These are phyloP conservation scores for Wickerhamiella spandovensis DNA, from an alignment of 805 yeast genomes.

Conservation along the genomic window DNA sequence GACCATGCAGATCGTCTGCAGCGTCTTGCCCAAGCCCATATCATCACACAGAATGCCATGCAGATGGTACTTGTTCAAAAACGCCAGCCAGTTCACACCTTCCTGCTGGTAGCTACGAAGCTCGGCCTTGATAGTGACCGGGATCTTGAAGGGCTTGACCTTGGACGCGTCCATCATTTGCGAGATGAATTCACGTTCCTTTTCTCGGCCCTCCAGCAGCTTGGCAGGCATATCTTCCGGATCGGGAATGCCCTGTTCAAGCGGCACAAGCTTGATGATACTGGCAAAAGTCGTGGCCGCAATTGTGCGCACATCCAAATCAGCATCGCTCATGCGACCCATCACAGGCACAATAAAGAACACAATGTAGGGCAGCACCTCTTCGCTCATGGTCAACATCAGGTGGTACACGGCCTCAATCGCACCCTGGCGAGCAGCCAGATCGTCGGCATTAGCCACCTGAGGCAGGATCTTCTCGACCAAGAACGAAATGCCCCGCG, in stretches of 20 bases:
- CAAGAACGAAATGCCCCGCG: slow-evolving; percentile 59
- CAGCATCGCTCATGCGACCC: slow-evolving; percentile 96
- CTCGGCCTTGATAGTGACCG: slow-evolving; percentile 85
- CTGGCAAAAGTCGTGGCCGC: slow-evolving; percentile 96
- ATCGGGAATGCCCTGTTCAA: slow-evolving; percentile 94
- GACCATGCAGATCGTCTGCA: slow-evolving; percentile 93
- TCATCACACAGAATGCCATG: slow-evolving; percentile 98
- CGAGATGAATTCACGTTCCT: slow-evolving; percentile 84
- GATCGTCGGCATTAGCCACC: slow-evolving; percentile 59
- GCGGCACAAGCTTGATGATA: slow-evolving; percentile 85
- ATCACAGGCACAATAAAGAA: slow-evolving; percentile 90
- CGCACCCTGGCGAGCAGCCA: slow-evolving; percentile 78
- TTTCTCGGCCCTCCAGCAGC: slow-evolving; percentile 74
- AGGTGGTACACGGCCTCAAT: slow-evolving; percentile 83
- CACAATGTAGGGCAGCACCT: slow-evolving; percentile 84
- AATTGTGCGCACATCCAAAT: slow-evolving; percentile 70
- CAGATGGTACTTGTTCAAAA: slow-evolving; percentile 81
- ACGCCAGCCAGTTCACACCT: slow-evolving; percentile 97
- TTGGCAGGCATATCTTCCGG: slow-evolving; percentile 83
- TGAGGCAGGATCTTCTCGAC: slow-evolving; percentile 71
- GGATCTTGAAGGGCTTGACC: slow-evolving; percentile 74
- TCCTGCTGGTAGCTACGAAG: slow-evolving; percentile 93
- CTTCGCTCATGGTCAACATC: slow-evolving; percentile 72
- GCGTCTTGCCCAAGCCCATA: slow-evolving; percentile 97
- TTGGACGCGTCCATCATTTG: slow-evolving; percentile 97